These are phyloP conservation scores for Microthyrium microscopicum DNA, from an alignment of 2,329 filamentous ascomycete genomes.

Conservation along the genomic window DNA sequence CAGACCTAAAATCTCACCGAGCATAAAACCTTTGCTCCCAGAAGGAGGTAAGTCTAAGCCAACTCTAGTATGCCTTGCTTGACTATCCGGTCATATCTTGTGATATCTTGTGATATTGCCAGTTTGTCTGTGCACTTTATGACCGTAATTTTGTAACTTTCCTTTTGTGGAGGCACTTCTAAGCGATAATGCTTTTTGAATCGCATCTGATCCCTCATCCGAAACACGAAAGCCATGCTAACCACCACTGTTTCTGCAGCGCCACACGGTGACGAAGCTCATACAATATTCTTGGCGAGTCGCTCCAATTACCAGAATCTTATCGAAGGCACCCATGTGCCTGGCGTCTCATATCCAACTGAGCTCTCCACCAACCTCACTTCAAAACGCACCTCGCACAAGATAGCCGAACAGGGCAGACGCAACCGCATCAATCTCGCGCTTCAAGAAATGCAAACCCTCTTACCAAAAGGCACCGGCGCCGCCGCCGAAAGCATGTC, in stretches of 20 bases:
- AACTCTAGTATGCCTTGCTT: too few relatives aligned
- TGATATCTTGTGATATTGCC: too few relatives aligned
- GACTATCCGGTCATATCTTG: too few relatives aligned
- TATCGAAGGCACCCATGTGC: constrained; percentile 77
- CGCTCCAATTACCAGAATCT: constrained; percentile 99
- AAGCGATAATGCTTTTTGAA: constrained; percentile 2
- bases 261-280: constrained; percentile 39
- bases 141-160: too few relatives aligned
- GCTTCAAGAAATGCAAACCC: constrained; percentile 72
- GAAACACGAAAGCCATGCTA: constrained; percentile 8
- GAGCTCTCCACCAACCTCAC: constrained; percentile 86
- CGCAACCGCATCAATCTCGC: constrained; percentile 91
- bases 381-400: constrained; percentile 92
- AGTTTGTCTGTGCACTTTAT: too few relatives aligned
- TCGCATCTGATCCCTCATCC: constrained; percentile 9
- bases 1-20: constrained; percentile 66
- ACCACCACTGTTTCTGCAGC: constrained; percentile 16
- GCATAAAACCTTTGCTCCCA: constrained; percentile 78
- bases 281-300: constrained; percentile 64
- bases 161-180: not conserved
- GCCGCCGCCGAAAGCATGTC: constrained; percentile 2
- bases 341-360: constrained; percentile 78
- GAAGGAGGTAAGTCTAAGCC: constrained; percentile 41
- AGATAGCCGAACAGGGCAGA: constrained; percentile 91
- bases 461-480: constrained; percentile 35